phyloP scores from a whole-genome alignment of 805 yeast species.

The Suhomyces xylopsoci region DNA sequence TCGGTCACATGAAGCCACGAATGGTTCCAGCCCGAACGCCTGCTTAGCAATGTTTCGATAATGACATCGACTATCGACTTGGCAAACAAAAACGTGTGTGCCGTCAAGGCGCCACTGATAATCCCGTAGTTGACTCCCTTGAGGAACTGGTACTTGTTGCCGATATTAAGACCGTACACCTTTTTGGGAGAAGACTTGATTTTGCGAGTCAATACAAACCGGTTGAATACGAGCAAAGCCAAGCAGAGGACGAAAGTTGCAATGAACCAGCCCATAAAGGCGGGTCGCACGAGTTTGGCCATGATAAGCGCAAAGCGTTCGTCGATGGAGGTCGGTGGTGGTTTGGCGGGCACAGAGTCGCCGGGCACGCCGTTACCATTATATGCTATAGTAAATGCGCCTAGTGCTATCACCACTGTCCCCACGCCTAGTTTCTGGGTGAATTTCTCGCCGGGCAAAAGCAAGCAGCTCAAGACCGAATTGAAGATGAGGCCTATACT shows the following conservation, averaged over 20 bases:
- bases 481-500: slow-evolving; percentile 88
- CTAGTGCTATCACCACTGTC: slow-evolving; percentile 63
- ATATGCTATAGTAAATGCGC: slow-evolving; percentile 75
- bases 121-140: slow-evolving; percentile 67
- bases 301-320: slow-evolving; percentile 39
- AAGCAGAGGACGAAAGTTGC: slow-evolving; percentile 30
- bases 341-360: slow-evolving; percentile 8
- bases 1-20: slow-evolving; percentile 16
- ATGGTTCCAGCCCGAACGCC: slow-evolving; percentile 19
- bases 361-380: slow-evolving; percentile 57
- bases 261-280: slow-evolving; percentile 59
- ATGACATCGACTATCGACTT: slow-evolving; percentile 75
- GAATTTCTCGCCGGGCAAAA: slow-evolving; percentile 67
- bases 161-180: slow-evolving; percentile 5
- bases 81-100: slow-evolving; percentile 83
- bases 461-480: slow-evolving; percentile 61
- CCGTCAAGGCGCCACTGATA: slow-evolving; percentile 74
- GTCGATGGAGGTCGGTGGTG: slow-evolving; percentile 18
- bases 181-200: background rate
- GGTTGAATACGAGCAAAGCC: slow-evolving; percentile 22
- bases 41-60: slow-evolving; percentile 40
- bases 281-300: slow-evolving; percentile 33
- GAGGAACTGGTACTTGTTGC: slow-evolving; percentile 26
- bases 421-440: slow-evolving; percentile 57
- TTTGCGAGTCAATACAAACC: slow-evolving; percentile 4